Conservation (phyloP, 2,329 filamentous ascomycete genomes). For the Biscogniauxia marginata region DNA sequence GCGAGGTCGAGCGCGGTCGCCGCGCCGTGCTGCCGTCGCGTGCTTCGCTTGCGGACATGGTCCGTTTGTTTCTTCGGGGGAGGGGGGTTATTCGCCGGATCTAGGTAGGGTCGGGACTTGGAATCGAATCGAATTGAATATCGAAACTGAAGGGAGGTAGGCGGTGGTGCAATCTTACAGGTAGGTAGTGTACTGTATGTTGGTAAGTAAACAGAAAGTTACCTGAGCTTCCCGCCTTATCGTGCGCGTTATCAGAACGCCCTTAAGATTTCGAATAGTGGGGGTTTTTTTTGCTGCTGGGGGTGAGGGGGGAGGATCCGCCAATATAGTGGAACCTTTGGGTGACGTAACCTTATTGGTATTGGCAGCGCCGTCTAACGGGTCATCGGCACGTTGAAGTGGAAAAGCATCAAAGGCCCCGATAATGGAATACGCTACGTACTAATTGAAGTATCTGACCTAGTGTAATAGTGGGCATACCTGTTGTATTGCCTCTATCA, state of each 20-base stretch:
- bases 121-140: too few relatives aligned
- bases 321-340: not conserved
- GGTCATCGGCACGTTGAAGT: not conserved
- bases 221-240: not conserved
- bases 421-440: conserved; percentile 2
- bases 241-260: not conserved
- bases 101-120: too few relatives aligned
- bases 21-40: conserved; percentile 19
- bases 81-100: too few relatives aligned
- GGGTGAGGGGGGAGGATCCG: not conserved
- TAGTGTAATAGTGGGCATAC: too few relatives aligned
- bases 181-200: too few relatives aligned
- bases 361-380: not conserved
- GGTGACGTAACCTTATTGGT: conserved; percentile 3
- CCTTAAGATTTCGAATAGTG: not conserved
- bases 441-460: too few relatives aligned
- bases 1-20: conserved; percentile 31
- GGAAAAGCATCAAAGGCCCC: not conserved
- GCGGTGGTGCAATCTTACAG: too few relatives aligned
- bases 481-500: too few relatives aligned
- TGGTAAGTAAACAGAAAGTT: not conserved
- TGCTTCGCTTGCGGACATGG: conserved; percentile 27
- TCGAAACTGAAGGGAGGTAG: too few relatives aligned
- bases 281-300: not conserved
- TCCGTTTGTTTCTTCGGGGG: not conserved